Evolutionary conservation across 2,329 filamentous ascomycete genomes (phyloP).

Genomic region (Aspergillus fischeri): DNA sequence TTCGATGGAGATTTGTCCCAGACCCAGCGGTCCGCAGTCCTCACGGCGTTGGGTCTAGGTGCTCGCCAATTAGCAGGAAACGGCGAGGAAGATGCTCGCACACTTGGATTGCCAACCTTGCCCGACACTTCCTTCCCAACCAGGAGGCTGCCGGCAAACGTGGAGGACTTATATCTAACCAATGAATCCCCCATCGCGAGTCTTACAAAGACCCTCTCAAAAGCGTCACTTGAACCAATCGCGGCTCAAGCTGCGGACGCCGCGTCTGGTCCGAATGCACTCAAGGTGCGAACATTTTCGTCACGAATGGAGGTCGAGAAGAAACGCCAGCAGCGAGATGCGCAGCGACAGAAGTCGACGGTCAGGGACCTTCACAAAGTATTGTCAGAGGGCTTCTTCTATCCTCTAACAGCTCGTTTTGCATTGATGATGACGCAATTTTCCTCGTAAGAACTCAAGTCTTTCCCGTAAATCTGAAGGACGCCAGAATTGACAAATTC

Average conservation of each 20-base stretch:
- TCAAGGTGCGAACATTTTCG: constrained; percentile 88
- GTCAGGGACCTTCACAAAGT: constrained; percentile 75
- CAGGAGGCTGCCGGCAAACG: constrained; percentile 67
- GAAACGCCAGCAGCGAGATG: constrained; percentile 41
- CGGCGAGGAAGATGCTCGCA: constrained; percentile 50
- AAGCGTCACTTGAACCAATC: constrained; percentile 72
- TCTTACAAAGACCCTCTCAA: constrained; percentile 65
- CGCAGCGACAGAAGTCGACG: constrained; percentile 53
- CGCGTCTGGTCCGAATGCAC: constrained; percentile 70
- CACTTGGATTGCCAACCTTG: constrained; percentile 28
- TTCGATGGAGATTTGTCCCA: constrained; percentile 92
- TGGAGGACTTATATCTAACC: constrained; percentile 66
- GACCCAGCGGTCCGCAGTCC: constrained; percentile 73
- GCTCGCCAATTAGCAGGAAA: constrained; percentile 82
- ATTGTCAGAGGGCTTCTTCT: constrained; percentile 75
- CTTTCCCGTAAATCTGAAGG: neutral
- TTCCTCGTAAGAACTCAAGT: constrained; percentile 41
- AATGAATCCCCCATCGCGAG: constrained; percentile 57
- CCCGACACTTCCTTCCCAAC: constrained; percentile 64
- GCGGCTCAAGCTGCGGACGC: constrained; percentile 78
- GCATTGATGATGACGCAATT: constrained; percentile 57
- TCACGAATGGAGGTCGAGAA: constrained; percentile 67
- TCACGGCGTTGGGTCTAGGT: constrained; percentile 76
- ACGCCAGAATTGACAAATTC: constrained; percentile 10
- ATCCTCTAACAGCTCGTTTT: constrained; percentile 77